Base-by-base conservation (phyloP, 2,329 filamentous ascomycete genomes). In the Trichoderma pleuroti region DNA sequence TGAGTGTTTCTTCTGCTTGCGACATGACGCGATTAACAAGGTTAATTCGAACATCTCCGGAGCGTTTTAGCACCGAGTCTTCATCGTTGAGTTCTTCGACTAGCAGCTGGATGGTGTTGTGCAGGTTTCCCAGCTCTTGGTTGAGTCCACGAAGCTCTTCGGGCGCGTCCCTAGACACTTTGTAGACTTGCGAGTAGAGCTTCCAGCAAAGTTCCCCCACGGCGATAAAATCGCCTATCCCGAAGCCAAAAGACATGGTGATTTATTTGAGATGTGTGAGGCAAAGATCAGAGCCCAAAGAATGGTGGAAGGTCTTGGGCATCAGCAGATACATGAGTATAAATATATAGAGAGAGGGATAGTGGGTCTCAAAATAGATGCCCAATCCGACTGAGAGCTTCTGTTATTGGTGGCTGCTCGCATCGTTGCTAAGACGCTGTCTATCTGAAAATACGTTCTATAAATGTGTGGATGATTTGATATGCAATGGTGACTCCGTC, bases 401-500 rank as follows among this genome's bases (percentile, higher is more conserved):
- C n/a, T 49, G 4, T 7, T 24, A 49, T 49, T 49, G n/a, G 46
- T 24, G 46, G n/a, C n/a, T 46, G 46, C n/a, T 60, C 7, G n/a
- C 57, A 34, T 42, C 9, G 52, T 18, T 59, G 5, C 24, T 39
- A 6, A 7, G n/a, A 34, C 3, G 56, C 56, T 34, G 6, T 24
- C 56, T 59, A 59, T 14, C 56, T 21, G 56, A 34, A 21, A 30
- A 32, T 28, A 24, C 26, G 28, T 3, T 59, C 30, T 59, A 32
- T 34, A 59, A 3, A 5, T 59, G 12, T 10, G 59, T 24, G 18
- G 7, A 26, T 28, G 21, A 28, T 18, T 26, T 34, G 16, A 21
- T 28, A 66, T 16, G 16, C 16, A 8, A 56, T 9, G 3, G 8
- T 1, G 4, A 12, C 5, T 16, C n/a, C 24, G 34, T 77, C 76